Base-by-base conservation (phyloP, 2,329 filamentous ascomycete genomes). In the Helminthosporium solani region DNA sequence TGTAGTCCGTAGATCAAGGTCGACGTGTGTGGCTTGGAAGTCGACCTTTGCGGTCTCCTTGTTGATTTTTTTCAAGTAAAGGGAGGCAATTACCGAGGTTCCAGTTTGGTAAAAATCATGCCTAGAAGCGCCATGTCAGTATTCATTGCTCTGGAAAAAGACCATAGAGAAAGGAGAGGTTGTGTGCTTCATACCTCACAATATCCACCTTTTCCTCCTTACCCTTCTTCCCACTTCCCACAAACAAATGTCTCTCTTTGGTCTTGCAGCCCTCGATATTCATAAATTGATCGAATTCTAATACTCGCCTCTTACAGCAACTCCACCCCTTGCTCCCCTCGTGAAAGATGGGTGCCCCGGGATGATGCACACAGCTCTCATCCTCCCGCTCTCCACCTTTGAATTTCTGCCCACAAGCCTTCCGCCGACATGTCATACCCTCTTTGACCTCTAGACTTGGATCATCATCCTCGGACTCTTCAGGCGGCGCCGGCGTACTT, bases 211-310 rank as follows among this genome's bases (percentile, higher is more conserved):
- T 77, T 73, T 95, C 90, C 72, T 95, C 89, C 1, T 68, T 73
- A 57, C 67, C 66, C 53, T 77, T 77, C 71, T 89, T 88, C 6
- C 83, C 88, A 55, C 80, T 87, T 3, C 88, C 88, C 27, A 97
- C 79, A 63, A 96, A 99, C 56, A 96, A 72, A 75, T 99, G 94
- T 49, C 81, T 78, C 34, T 78, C 76, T 72, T 91, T 94, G 34
- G 86, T 90, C 68, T 84, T 84, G 74, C 94, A 99, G 1, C 94
- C 94, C 60, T 88, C 84, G 49, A 99, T 92, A 72, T 88, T 94
- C 85, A 99, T 85, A 73, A 99, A 99, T 71, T 97, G 87, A 69
- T 99, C 91, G 71, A 99, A 99, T 67, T 99, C 94, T 48, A 99
- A 75, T 47, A 99, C 94, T 30, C 90, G 82, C 61, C 90, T 80